These are phyloP conservation scores for Malus domestica DNA, from an alignment of 306 rosid genomes.

Conservation along the genomic window DNA sequence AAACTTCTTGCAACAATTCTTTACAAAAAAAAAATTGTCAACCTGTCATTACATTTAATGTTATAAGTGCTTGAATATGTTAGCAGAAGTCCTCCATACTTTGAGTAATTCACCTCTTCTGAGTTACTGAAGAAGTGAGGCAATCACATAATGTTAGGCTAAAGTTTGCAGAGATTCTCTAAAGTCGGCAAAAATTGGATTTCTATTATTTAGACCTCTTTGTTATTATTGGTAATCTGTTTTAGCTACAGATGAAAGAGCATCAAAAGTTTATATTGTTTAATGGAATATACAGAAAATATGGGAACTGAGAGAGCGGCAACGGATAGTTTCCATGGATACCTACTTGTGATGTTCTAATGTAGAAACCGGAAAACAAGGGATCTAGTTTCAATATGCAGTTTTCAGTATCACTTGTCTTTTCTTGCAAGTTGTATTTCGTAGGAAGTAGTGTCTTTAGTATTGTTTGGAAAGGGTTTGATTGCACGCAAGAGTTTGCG, in stretches of 20 bases:
- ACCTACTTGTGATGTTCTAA: neutral
- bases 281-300: neutral
- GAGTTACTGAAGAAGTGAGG: neutral
- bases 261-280: neutral
- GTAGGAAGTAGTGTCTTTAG: neutral
- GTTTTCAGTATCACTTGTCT: neutral
- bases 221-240: neutral
- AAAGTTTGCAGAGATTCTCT: neutral
- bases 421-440: neutral
- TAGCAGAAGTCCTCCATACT: neutral
- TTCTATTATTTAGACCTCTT: neutral
- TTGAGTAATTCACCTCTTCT: neutral
- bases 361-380: neutral
- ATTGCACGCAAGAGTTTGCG: neutral
- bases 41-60: neutral
- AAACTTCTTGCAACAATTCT: neutral
- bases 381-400: neutral
- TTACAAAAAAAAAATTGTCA: neutral
- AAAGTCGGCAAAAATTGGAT: neutral
- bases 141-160: neutral
- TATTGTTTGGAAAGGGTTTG: neutral
- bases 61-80: neutral
- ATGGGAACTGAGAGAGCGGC: neutral
- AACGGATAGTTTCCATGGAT: neutral
- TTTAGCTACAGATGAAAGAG: neutral